Evolutionary conservation across 176 grass and related monocot genomes (phyloP).

Genomic region (Chrysopogon serrulatus): DNA sequence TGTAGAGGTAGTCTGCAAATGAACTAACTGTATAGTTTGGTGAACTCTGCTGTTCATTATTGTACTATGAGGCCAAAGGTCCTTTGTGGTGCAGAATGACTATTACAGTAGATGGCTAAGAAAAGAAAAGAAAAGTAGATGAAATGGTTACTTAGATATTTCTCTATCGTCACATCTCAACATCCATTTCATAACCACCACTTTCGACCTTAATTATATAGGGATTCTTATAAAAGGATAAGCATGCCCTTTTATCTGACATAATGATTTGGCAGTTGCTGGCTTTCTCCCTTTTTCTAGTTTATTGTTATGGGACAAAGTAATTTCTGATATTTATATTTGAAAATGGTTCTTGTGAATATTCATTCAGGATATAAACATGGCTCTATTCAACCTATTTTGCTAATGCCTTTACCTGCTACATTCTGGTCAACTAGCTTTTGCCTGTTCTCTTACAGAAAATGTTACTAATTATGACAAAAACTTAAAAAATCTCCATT

Average conservation of each 20-base stretch:
- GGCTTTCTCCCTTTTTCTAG: constrained; percentile 3
- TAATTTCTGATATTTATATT: constrained; percentile 1
- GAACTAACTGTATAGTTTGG: constrained; percentile 2
- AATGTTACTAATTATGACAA: not conserved
- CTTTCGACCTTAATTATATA: not conserved
- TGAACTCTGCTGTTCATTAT: not conserved
- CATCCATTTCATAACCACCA: not conserved
- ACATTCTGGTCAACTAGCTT: constrained; percentile 2
- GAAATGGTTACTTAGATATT: constrained; percentile 16
- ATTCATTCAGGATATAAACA: not conserved
- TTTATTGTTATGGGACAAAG: not conserved
- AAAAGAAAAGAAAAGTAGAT: constrained; percentile 9
- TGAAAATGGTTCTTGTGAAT: constrained; percentile 6
- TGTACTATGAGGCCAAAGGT: not conserved
- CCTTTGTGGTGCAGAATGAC: constrained; percentile 3
- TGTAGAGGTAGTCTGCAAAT: not conserved
- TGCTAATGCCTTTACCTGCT: not conserved
- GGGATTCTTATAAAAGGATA: not conserved
- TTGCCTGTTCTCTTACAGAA: constrained; percentile 8
- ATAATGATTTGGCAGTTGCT: not conserved
- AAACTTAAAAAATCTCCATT: not conserved
- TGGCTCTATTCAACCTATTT: not conserved
- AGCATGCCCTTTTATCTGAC: constrained; percentile 1
- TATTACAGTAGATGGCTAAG: not conserved
- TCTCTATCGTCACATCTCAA: constrained; percentile 13